Evolutionary conservation across 345 rosid species (phyloP).

Genomic region (Arabidopsis suecica): DNA sequence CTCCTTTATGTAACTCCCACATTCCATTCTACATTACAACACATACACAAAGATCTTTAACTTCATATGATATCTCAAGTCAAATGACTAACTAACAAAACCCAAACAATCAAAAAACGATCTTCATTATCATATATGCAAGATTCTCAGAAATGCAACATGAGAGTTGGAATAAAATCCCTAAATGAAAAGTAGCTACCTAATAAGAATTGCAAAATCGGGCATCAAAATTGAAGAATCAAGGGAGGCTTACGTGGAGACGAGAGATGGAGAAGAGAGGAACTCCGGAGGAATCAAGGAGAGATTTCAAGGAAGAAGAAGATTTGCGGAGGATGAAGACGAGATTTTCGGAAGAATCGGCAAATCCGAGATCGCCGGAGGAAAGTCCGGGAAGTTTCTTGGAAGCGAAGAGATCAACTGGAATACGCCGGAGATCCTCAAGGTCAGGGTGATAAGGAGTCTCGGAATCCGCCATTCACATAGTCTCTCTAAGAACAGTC

Average conservation of each 20-base stretch:
- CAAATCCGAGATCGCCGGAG: conserved; percentile 65
- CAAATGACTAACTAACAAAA: neutral
- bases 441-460: conserved; percentile 37
- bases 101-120: neutral
- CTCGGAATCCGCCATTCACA: conserved; percentile 48
- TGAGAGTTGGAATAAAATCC: no score
- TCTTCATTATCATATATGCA: neutral
- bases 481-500: neutral
- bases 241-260: conserved; percentile 50
- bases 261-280: conserved; percentile 56
- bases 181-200: neutral
- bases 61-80: conserved; percentile 1
- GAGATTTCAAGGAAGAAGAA: conserved; percentile 34
- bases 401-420: conserved; percentile 75
- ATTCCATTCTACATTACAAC: conserved; percentile 58
- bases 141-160: neutral
- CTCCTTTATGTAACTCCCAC: conserved; percentile 72
- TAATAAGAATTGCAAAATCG: neutral
- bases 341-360: conserved; percentile 67
- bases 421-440: conserved; percentile 51
- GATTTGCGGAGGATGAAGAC: conserved; percentile 53
- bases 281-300: conserved; percentile 62
- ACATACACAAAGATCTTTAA: conserved; percentile 3
- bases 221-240: neutral
- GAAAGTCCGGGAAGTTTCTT: conserved; percentile 68